These are phyloP conservation scores for Metschnikowia noctiluminum DNA, from an alignment of 805 yeast genomes.

Conservation along the genomic window DNA sequence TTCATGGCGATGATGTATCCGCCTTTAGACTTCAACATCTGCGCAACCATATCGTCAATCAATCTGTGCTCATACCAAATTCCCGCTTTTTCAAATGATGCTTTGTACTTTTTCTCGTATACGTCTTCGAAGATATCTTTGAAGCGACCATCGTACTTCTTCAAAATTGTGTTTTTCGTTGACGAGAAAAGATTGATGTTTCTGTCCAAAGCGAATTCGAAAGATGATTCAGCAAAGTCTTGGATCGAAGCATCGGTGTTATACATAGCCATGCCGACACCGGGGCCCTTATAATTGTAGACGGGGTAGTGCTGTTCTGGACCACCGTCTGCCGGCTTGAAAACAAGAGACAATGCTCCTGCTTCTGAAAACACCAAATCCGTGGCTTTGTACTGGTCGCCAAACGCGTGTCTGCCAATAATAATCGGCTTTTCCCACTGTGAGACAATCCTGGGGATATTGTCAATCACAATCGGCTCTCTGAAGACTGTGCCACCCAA, in stretches of 20 bases:
- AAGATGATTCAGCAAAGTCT: constrained; percentile 79
- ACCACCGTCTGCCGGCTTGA: constrained; percentile 59
- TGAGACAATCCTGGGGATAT: constrained; percentile 73
- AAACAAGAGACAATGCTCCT: constrained; percentile 64
- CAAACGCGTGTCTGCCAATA: constrained; percentile 83
- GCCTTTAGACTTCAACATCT: constrained; percentile 81
- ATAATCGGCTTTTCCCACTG: constrained; percentile 81
- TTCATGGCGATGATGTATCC: constrained; percentile 79
- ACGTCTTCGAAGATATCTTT: constrained; percentile 74
- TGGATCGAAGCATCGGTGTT: constrained; percentile 74
- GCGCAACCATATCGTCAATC: constrained; percentile 87
- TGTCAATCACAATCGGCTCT: constrained; percentile 77
- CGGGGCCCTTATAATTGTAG: constrained; percentile 60
- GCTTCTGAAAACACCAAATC: constrained; percentile 65
- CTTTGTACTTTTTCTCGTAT: constrained; percentile 55
- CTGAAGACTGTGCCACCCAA: constrained; percentile 82
- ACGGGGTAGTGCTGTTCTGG: constrained; percentile 48
- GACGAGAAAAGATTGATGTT: constrained; percentile 64
- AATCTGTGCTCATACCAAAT: constrained; percentile 77
- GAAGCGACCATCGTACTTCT: constrained; percentile 79
- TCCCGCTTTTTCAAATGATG: constrained; percentile 55
- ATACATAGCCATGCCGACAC: constrained; percentile 81
- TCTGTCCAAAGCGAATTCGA: constrained; percentile 66
- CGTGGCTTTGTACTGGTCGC: constrained; percentile 82
- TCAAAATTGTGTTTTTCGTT: constrained; percentile 78